phyloP scores from a whole-genome alignment of 73 alveolate species.

The Paramecium tetraurelia region DNA sequence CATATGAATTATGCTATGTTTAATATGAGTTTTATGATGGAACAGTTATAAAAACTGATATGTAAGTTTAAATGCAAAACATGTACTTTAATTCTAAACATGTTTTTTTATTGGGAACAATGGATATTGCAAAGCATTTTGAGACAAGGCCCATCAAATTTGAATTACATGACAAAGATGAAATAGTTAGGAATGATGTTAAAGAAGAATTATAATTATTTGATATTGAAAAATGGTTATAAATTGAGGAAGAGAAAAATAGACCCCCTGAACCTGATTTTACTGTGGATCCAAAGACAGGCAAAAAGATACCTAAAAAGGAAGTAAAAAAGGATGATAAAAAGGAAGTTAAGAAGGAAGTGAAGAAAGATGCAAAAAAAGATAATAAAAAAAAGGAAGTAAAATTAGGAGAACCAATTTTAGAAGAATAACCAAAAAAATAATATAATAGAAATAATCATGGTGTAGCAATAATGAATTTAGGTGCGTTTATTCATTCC shows the following conservation, averaged over 20 bases:
- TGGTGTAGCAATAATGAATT: constrained; percentile 53
- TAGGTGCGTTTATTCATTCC: neutral
- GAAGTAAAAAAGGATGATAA: constrained; percentile 18
- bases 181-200: constrained; percentile 31
- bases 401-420: constrained; percentile 56
- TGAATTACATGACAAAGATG: constrained; percentile 65
- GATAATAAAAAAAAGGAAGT: constrained; percentile 60
- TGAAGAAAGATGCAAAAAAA: constrained; percentile 56
- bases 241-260: constrained; percentile 53
- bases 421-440: constrained; percentile 22
- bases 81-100: constrained; percentile 51
- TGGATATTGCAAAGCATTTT: neutral
- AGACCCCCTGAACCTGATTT: constrained; percentile 55
- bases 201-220: constrained; percentile 57
- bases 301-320: constrained; percentile 50
- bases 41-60: constrained; percentile 34
- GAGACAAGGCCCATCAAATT: neutral
- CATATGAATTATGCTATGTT: constrained; percentile 58
- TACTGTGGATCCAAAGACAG: constrained; percentile 51
- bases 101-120: constrained; percentile 42
- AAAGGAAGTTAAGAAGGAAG: constrained; percentile 62
- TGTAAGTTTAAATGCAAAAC: constrained; percentile 4
- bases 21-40: constrained; percentile 55
- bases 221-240: constrained; percentile 46
- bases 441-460: constrained; percentile 55